A percentile compares a stretch with the other conserved stretches of the same genome.
These are phyloP conservation scores for Lentinus tigrinus DNA, from an alignment of 768 basidiomycete genomes.

Conservation along the genomic window DNA sequence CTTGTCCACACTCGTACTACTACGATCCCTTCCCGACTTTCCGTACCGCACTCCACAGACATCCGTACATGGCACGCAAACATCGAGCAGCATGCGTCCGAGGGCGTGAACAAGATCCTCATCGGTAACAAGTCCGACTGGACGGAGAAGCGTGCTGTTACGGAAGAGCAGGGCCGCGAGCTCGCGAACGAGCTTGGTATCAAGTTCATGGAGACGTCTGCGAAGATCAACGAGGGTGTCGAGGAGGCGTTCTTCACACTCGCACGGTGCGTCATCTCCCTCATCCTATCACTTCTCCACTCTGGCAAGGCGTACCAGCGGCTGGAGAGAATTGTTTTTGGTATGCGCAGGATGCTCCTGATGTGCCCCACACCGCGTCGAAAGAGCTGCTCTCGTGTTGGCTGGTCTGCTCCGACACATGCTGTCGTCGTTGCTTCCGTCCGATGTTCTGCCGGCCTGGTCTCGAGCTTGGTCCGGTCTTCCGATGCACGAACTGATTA, in stretches of 20 bases:
- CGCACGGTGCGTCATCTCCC: slow-evolving; percentile 65
- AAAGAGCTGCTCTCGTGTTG: too few species aligned
- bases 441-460: slow-evolving; percentile 9
- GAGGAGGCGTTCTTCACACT: slow-evolving; percentile 99
- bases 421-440: neutral
- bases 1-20: too few species aligned
- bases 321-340: too few species aligned
- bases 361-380: too few species aligned
- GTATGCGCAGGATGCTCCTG: too few species aligned
- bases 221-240: slow-evolving; percentile 95
- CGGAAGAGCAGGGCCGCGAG: slow-evolving; percentile 88
- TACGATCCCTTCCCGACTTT: neutral
- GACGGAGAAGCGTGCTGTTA: slow-evolving; percentile 92
- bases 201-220: slow-evolving; percentile 96
- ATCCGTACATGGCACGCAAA: slow-evolving; percentile 98
- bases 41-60: slow-evolving; percentile 47
- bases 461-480: neutral
- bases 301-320: too few species aligned
- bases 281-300: neutral
- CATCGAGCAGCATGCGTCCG: slow-evolving; percentile 98
- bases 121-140: slow-evolving; percentile 99
- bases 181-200: slow-evolving; percentile 94
- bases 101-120: slow-evolving; percentile 98
- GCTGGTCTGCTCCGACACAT: neutral
- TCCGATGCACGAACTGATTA: neutral